phyloP scores from a whole-genome alignment of 129 eudicot genomes.

The Centaurea solstitialis region DNA sequence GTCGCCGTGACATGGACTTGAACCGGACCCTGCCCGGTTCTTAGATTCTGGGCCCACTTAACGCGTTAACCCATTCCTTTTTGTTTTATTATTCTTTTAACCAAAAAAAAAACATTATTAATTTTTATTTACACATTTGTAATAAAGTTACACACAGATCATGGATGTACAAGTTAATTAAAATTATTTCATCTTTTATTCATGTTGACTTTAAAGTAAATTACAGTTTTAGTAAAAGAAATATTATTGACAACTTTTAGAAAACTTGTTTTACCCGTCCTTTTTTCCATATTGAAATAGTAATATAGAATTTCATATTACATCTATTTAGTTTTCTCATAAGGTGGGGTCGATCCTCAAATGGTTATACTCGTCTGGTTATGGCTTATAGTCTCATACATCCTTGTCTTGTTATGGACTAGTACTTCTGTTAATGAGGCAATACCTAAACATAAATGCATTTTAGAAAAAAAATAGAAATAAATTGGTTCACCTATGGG shows the following conservation, averaged over 20 bases:
- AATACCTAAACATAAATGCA: too few relatives aligned
- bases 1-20: slow-evolving; percentile 30
- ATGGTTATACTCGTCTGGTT: too few relatives aligned
- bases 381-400: too few relatives aligned
- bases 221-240: neutral
- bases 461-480: too few relatives aligned
- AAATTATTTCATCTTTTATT: neutral
- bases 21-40: slow-evolving; percentile 11
- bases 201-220: neutral
- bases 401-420: too few relatives aligned
- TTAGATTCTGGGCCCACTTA: slow-evolving; percentile 33
- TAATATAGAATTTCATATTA: neutral
- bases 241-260: neutral
- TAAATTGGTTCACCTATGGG: too few relatives aligned
- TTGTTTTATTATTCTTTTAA: too few relatives aligned
- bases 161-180: neutral
- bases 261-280: neutral
- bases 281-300: too few relatives aligned
- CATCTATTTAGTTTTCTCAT: neutral
- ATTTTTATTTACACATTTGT: neutral
- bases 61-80: slow-evolving; percentile 23
- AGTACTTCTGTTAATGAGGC: too few relatives aligned
- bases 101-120: neutral
- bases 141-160: neutral
- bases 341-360: neutral